Base-by-base conservation (phyloP, 2,329 filamentous ascomycete species). In the Didymella sp. region DNA sequence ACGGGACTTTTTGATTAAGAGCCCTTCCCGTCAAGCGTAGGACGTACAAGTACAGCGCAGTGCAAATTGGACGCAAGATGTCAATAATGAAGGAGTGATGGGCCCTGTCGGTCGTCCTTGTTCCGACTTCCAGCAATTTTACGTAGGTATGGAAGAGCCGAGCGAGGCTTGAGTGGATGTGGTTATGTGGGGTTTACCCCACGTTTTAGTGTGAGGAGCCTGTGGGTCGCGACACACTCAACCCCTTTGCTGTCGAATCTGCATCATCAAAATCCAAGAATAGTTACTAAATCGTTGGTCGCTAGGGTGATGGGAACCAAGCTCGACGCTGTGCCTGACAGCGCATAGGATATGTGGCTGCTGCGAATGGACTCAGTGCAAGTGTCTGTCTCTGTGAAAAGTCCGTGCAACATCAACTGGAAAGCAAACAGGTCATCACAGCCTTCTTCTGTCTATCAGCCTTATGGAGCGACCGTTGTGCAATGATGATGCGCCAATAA, bases 131-230 rank as follows among this genome's bases (percentile, higher is more conserved):
- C 5, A 9, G 17, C 6, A 8, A 37, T 19, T 9, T 19, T 19
- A 19, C 17, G 17, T 11, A 9, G 5, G 4, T 37, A 7, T 1
- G 11, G n/a, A 19, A 19, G 8, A 37, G 33, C 6, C 3, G 4
- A 7, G 8, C 6, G 33, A 37, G 7, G 33, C 33, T 37, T 37
- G 33, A 15, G 11, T 17, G 7, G 33, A 11, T 19, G 33, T n/a
- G 9, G 33, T 37, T 19, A 17, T 19, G 33, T n/a, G 9, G 33
- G 33, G 7, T 38, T 31, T 55, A 50, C 52, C 52, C 52, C 52
- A 50, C 45, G 15, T 55, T 45, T 45, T 55, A 38, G 45, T 50
- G 52, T 22, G 37, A 40, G 17, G 8, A 15, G 19, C 19, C 37
- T 40, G 19, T 15, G 37, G 37, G 21, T 40, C 37, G 15, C n/a